These are phyloP conservation scores for Globisporangium cylindrosporum DNA, from an alignment of 352 stramenopile species.

Conservation along the genomic window DNA sequence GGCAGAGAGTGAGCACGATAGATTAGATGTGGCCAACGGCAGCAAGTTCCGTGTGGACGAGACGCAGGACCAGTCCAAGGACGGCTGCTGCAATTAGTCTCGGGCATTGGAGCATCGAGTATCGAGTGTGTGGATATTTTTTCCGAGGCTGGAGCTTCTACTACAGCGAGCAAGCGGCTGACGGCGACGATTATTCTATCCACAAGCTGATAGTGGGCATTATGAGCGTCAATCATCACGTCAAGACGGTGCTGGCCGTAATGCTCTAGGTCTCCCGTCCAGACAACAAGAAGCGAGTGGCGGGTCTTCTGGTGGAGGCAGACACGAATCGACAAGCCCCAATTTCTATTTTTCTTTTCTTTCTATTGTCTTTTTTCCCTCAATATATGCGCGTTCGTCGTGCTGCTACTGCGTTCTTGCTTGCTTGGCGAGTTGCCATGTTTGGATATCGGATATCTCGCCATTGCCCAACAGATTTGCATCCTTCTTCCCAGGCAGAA, in stretches of 20 bases:
- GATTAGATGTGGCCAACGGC: conserved; percentile 86
- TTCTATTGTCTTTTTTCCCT: background rate
- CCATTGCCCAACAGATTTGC: no score
- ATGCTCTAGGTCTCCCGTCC: background rate
- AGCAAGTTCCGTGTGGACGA: conserved; percentile 86
- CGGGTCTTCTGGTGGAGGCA: background rate
- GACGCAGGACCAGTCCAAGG: conserved; percentile 70
- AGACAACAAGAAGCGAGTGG: background rate
- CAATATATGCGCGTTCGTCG: background rate
- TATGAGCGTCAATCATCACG: background rate
- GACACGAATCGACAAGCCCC: background rate
- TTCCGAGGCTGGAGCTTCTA: background rate
- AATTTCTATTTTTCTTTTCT: background rate
- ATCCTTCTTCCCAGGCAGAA: no score
- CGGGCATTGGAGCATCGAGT: background rate
- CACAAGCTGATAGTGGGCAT: background rate
- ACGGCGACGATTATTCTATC: background rate
- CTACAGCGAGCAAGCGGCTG: background rate
- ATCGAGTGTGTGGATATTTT: background rate
- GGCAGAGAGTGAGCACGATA: conserved; percentile 83
- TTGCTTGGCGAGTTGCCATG: background rate
- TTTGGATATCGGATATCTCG: background rate
- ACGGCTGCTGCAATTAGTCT: conserved; percentile 68
- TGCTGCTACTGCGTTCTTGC: background rate
- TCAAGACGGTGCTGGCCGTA: background rate